Evolutionary conservation across 2,329 filamentous ascomycete species (phyloP).

Genomic region (Aureobasidium uvarum): DNA sequence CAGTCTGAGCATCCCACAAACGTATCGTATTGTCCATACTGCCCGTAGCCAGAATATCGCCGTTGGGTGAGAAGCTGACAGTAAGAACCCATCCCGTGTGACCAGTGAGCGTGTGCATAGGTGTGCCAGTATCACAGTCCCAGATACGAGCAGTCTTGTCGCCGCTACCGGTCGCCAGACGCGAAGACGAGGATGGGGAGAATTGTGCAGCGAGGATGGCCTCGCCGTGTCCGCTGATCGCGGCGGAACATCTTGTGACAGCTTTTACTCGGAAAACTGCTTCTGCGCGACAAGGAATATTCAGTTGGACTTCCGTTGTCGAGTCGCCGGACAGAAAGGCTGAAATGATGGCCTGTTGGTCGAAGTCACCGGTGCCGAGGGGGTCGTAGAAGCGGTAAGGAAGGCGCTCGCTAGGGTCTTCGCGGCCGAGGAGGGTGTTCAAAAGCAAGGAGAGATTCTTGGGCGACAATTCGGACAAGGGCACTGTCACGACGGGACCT

Average conservation of each 20-base stretch:
- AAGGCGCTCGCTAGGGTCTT: conserved; percentile 61
- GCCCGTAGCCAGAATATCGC: conserved; percentile 76
- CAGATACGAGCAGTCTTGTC: conserved; percentile 90
- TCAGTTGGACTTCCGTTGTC: conserved; percentile 60
- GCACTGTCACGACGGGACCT: conserved; percentile 70
- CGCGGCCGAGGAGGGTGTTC: conserved; percentile 72
- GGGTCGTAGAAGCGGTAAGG: conserved; percentile 63
- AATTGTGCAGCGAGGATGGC: conserved; percentile 85
- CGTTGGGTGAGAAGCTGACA: conserved; percentile 84
- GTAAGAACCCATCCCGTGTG: conserved; percentile 89
- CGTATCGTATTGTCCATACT: conserved; percentile 92
- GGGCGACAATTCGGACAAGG: conserved; percentile 78
- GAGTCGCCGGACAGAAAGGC: conserved; percentile 49
- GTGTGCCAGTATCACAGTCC: conserved; percentile 93
- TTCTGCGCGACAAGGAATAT: conserved; percentile 71
- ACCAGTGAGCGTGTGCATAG: conserved; percentile 78
- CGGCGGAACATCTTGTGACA: conserved; percentile 83
- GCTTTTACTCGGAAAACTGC: conserved; percentile 91
- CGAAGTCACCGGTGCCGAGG: conserved; percentile 46
- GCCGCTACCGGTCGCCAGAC: conserved; percentile 83
- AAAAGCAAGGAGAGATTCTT: conserved; percentile 85
- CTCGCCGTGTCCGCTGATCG: conserved; percentile 87
- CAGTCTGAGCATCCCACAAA: conserved; percentile 82
- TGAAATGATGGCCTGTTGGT: conserved; percentile 40
- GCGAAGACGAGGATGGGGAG: conserved; percentile 71